These are phyloP conservation scores for Gossypium stocksii DNA, from an alignment of 345 rosid genomes.

Conservation along the genomic window DNA sequence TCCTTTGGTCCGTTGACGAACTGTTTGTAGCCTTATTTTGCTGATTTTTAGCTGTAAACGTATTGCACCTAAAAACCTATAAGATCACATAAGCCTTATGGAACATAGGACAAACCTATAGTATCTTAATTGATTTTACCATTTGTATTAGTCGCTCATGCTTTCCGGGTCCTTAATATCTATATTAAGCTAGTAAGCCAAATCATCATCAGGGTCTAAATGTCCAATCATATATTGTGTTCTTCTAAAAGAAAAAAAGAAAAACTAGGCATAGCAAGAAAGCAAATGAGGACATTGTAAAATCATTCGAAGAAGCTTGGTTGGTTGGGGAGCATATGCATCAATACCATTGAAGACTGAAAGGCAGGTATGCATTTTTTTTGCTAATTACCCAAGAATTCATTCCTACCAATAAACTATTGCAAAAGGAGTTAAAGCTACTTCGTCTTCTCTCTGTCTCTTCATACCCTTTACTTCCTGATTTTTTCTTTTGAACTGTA, in stretches of 20 bases:
- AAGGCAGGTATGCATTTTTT: too few relatives aligned
- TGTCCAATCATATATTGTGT: background rate
- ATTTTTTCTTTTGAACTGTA: too few relatives aligned
- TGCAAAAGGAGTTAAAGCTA: too few relatives aligned
- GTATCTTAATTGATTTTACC: background rate
- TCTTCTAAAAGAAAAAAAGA: too few relatives aligned
- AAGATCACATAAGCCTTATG: background rate
- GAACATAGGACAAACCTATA: background rate
- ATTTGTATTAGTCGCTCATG: background rate
- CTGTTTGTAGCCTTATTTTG: too few relatives aligned
- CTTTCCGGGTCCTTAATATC: background rate
- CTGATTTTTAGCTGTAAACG: background rate
- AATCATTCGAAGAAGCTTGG: background rate
- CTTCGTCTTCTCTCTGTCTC: background rate
- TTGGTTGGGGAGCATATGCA: background rate
- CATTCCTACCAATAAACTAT: background rate
- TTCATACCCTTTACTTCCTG: too few relatives aligned
- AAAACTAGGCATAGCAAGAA: too few relatives aligned
- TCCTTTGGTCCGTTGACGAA: too few relatives aligned
- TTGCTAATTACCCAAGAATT: background rate
- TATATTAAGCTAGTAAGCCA: background rate
- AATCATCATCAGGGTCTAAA: background rate
- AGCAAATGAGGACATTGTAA: background rate
- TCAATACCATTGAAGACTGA: too few relatives aligned
- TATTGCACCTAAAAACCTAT: background rate